Evolutionary conservation across 148 eudicot genomes (phyloP).

Genomic region (Suaeda aralocaspica): DNA sequence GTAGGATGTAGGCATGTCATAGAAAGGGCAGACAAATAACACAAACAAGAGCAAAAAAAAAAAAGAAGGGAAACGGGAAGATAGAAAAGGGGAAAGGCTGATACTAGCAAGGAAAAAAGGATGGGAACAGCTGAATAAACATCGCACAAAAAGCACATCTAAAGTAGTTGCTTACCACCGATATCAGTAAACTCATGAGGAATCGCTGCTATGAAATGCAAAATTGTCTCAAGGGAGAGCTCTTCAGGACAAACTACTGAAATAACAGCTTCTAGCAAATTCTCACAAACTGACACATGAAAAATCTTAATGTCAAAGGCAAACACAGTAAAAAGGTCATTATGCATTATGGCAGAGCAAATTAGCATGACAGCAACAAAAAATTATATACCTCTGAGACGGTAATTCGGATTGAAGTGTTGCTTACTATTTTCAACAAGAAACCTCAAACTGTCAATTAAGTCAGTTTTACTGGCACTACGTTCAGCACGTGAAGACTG

Average conservation of each 20-base stretch:
- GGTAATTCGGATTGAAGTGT: slow-evolving; percentile 86
- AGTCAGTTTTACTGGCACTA: slow-evolving; percentile 37
- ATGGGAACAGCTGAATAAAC: not conserved
- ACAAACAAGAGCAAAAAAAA: too few relatives aligned
- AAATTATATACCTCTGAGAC: slow-evolving; percentile 55
- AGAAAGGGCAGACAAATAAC: too few relatives aligned
- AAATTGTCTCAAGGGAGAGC: slow-evolving; percentile 65
- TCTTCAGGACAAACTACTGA: slow-evolving; percentile 48
- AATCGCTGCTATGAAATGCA: slow-evolving; percentile 70
- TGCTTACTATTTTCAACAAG: slow-evolving; percentile 84
- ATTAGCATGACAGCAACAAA: not conserved
- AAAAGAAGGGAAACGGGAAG: too few relatives aligned
- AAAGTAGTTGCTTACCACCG: slow-evolving; percentile 51
- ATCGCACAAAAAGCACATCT: slow-evolving; percentile 4
- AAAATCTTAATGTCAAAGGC: slow-evolving; percentile 17
- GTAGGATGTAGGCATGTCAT: too few relatives aligned
- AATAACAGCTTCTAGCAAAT: slow-evolving; percentile 58
- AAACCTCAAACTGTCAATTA: slow-evolving; percentile 66
- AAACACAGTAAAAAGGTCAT: not conserved
- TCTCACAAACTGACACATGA: slow-evolving; percentile 64
- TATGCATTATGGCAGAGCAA: not conserved
- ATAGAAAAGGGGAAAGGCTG: too few relatives aligned
- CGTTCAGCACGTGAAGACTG: slow-evolving; percentile 20
- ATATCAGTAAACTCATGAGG: slow-evolving; percentile 77
- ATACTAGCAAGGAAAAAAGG: not conserved